These are phyloP conservation scores for Secale cereale DNA, from an alignment of 176 grass and related monocot genomes.

Conservation along the genomic window DNA sequence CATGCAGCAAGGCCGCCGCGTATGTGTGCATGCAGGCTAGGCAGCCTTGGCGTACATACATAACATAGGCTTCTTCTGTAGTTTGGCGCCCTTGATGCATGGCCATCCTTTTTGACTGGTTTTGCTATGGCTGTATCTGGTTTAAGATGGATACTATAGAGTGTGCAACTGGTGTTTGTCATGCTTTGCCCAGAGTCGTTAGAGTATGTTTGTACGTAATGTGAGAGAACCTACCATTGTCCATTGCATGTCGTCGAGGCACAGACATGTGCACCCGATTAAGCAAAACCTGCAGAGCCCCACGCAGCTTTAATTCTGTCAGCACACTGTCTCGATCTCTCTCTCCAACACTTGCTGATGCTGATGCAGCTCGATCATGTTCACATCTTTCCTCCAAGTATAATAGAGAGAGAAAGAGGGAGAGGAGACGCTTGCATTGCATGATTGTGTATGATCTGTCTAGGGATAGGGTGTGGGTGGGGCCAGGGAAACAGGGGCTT, in stretches of 20 bases:
- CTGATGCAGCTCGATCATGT: background rate
- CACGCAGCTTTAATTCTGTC: background rate
- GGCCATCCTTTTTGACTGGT: slow-evolving; percentile 35
- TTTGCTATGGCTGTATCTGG: no score
- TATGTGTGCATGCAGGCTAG: background rate
- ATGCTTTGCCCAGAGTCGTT: no score
- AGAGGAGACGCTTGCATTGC: slow-evolving; percentile 14
- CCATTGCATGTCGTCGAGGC: background rate
- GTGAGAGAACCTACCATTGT: no score
- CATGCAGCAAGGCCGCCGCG: background rate
- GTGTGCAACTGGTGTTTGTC: no score
- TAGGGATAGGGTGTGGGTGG: slow-evolving; percentile 26
- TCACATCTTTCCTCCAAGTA: background rate
- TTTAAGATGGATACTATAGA: no score
- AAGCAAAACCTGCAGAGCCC: background rate
- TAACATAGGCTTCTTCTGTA: slow-evolving; percentile 21
- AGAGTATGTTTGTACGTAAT: no score
- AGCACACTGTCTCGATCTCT: slow-evolving; percentile 8
- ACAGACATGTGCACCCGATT: background rate
- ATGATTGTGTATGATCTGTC: slow-evolving; percentile 43
- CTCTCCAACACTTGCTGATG: background rate
- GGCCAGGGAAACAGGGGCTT: slow-evolving; percentile 13
- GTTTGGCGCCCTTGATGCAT: background rate
- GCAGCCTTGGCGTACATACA: slow-evolving; percentile 8
- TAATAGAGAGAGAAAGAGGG: background rate